Base-by-base conservation (phyloP, 306 rosid genomes). In the Glycyrrhiza uralensis region DNA sequence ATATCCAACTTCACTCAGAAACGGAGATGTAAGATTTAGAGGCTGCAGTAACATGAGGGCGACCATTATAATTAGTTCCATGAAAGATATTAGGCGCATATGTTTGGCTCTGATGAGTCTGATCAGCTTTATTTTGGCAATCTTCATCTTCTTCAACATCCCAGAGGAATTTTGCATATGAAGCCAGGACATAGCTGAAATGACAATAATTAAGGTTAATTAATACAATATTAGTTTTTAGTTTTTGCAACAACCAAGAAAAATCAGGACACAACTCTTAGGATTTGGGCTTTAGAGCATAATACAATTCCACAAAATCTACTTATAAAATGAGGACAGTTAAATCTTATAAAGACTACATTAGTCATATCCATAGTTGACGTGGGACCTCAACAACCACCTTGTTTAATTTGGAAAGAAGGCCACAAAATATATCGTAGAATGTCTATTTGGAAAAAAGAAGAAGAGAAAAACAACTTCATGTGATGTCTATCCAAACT, bases 81-180 rank as follows among this genome's bases (percentile, higher is more conserved):
- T 52, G 83, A 38, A 69, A 62, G 17, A 70, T 44, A 41, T 76
- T 52, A 24, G 80, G 35, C 14, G 72, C 72, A 51, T 75, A 39
- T 38, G 81, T 5, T 33, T 64, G 74, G 69, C 52, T 75, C 2
- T 69, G 59, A 42, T 69, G 83, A 60, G 62, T 75, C 2, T 69
- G 59, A 42, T 69, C 84, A 60, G 62, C 22, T 59, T 76, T 77
- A 61, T 46, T 69, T 30, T 76, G 32, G n/a, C 61, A 13, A 7
- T 74, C 79, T 52, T 83, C 90, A 14, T 84, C 90, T 22, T 79
- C 93, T 13, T 88, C 87, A 68, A 75, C 78, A 74, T 93, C 94
- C 97, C 97, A 93, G 23, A 93, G 90, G 78, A 92, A 92, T 9
- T 76, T 79, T 19, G 96, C 96, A 83, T 89, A 86, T 19, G 98